Base-by-base conservation (phyloP, 2,329 filamentous ascomycete genomes). In the Penicillium palitans region DNA sequence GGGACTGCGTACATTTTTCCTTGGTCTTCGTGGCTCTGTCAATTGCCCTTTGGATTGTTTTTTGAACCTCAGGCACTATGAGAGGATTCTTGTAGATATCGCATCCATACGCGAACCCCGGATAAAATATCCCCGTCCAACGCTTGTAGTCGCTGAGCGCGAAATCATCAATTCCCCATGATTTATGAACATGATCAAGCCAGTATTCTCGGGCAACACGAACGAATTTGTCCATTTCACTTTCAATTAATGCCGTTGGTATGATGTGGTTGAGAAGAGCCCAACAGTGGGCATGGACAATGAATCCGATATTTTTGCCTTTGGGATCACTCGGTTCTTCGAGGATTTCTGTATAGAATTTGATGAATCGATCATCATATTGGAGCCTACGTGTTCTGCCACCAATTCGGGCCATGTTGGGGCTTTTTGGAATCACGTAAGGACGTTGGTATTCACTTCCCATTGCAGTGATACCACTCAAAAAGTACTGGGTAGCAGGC, bases 261-360 rank as follows among this genome's bases (percentile, higher is more conserved):
- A 52, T 29, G 4, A 49, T 40, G 24, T n/a, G 40, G 19, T 42
- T 17, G 27, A 59, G 21, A n/a, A 61, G 25, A 7, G 24, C 45
- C 56, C 59, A 61, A 40, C 59, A 61, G 46, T 61, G 52, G n/a
- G 52, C 52, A 48, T 61, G 59, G 6, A 59, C 37, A 24, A 57
- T 8, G 21, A 42, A 59, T n/a, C 57, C 57, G 24, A 57, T 37
- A 24, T 24, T 37, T 29, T 59, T n/a, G 3, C 29, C 44, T 39
- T 41, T 45, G 6, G n/a, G 42, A 7, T 19, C 6, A 15, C 2
- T 31, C 15, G 39, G 27, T 15, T 48, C 41, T 54, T 10, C 8
- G 15, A 50, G 27, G 4, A 7, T 6, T 25, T 52, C 52, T 17
- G 52, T 40, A 39, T 50, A 42, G 33, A 53, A 61, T 21, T 17